phyloP scores from a whole-genome alignment of 2,329 filamentous ascomycete species.

The Fusarium sterilihyphosum region DNA sequence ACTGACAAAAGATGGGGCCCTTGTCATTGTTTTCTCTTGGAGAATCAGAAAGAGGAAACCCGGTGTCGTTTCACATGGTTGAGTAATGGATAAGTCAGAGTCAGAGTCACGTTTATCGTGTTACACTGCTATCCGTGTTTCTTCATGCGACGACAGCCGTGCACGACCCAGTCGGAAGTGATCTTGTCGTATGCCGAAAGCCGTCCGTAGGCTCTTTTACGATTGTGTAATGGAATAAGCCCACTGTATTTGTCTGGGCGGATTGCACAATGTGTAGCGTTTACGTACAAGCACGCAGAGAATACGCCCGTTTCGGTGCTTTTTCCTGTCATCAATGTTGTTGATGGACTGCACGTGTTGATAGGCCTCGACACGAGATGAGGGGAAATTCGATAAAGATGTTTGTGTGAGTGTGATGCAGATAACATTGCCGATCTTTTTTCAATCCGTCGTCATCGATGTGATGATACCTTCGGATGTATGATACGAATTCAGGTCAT shows the following conservation, averaged over 20 bases:
- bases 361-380: slow-evolving; percentile 6
- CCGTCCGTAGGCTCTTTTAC: not conserved
- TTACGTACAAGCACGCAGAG: slow-evolving; percentile 33
- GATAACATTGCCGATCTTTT: slow-evolving; percentile 22
- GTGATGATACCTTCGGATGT: not conserved
- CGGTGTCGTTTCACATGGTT: slow-evolving; percentile 32
- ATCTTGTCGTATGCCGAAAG: slow-evolving; percentile 13
- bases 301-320: slow-evolving; percentile 17
- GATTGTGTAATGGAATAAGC: slow-evolving; percentile 3
- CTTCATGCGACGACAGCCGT: slow-evolving; percentile 28
- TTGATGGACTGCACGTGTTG: slow-evolving; percentile 22
- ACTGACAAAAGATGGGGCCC: slow-evolving; percentile 11
- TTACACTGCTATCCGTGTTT: slow-evolving; percentile 9
- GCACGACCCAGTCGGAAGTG: slow-evolving; percentile 27
- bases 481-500: not conserved
- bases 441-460: slow-evolving; percentile 27
- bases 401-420: slow-evolving; percentile 9
- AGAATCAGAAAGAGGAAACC: slow-evolving; percentile 19
- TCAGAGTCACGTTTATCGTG: slow-evolving; percentile 18
- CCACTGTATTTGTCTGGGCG: slow-evolving; percentile 17
- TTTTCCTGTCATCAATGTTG: slow-evolving; percentile 4
- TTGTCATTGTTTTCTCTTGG: slow-evolving; percentile 21
- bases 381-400: slow-evolving; percentile 22
- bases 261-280: slow-evolving; percentile 13
- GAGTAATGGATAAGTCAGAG: slow-evolving; percentile 18